Percentiles rank a stretch among this genome's conserved stretches.
These are phyloP conservation scores for Fistulinella staudtii DNA, from an alignment of 1,284 basidiomycete species.

Conservation along the genomic window DNA sequence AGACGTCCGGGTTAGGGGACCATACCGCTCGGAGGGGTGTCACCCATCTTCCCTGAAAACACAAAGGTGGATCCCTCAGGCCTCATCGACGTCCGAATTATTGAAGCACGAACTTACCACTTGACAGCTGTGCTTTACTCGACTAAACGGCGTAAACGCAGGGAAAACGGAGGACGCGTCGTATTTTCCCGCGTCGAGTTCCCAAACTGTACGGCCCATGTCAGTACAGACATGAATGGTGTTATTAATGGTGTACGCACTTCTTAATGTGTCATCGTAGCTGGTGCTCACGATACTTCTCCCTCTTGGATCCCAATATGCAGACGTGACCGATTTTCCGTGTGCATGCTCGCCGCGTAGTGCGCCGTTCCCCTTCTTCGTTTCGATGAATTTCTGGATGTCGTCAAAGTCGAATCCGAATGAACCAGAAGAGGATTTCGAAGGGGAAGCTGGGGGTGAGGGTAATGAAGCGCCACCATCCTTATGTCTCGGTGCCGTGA, in stretches of 20 bases:
- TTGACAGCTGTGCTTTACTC: slow-evolving; percentile 69
- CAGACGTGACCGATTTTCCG: slow-evolving; percentile 71
- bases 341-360: slow-evolving; percentile 64
- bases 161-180: slow-evolving; percentile 47
- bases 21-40: slow-evolving; percentile 72
- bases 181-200: slow-evolving; percentile 49
- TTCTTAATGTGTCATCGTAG: slow-evolving; percentile 69
- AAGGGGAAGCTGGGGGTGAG: slow-evolving; percentile 17
- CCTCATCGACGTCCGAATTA: too few species aligned
- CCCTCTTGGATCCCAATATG: slow-evolving; percentile 77
- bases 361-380: slow-evolving; percentile 47
- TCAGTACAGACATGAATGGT: too few species aligned
- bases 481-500: slow-evolving; percentile 33
- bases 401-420: slow-evolving; percentile 48
- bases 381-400: slow-evolving; percentile 46
- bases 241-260: slow-evolving; percentile 38
- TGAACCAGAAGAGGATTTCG: slow-evolving; percentile 18
- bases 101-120: too few species aligned
- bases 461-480: slow-evolving; percentile 17
- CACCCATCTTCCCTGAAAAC: slow-evolving; percentile 69
- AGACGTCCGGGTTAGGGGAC: slow-evolving; percentile 69
- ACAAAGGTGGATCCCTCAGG: too few species aligned
- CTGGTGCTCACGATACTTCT: slow-evolving; percentile 73
- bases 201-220: too few species aligned
- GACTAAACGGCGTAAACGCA: slow-evolving; percentile 56